Evolutionary conservation across 2,329 filamentous ascomycete genomes (phyloP), one percentile per base, ranked within the genome.

Genomic region (Orbilia blumenaviensis): DNA sequence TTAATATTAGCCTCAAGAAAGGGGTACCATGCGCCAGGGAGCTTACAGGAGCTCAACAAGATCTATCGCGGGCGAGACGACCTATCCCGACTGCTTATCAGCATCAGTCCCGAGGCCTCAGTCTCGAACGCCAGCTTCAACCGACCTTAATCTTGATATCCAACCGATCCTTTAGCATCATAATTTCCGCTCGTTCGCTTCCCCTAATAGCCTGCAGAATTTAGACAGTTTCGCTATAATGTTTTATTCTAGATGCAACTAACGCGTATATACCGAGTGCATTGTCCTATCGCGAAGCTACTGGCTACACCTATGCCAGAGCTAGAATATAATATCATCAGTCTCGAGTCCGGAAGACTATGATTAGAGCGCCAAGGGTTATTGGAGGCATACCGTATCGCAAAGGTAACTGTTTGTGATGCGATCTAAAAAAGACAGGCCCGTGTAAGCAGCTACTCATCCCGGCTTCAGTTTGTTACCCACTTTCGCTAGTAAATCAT

Each of bases 1-100:
- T 29, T 21, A 7, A 38, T 80, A 25, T 82, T 61, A 61, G 66
- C 18, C 32, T n/a, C 21, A 16, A 44, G 61, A 27, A 27, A 34
- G 32, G 12, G 14, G n/a, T 14, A 10, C n/a, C 2, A 8, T 14
- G 32, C 23, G 8, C 12, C 7, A 21, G 72, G 18, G 41, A 23
- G 18, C 86, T 80, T 82, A 92, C 90, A 95, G 95, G 80, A 97
- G 87, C 82, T 97, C 92, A 80, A 97, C 93, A 85, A 97, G 89
- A 81, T 97, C 93, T 80, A 96, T 94, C 8, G 93, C 92, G 0
- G 94, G 94, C 9, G 93, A 93, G 50, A 97, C 90, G 78, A 97
- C 92, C 89, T 92, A 56, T 44, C 38, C 14, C 9, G 18, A 52
- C 32, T 25, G 42, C 25, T 16, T 23, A 69, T 75, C 56, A 69